Percentiles rank a stretch among this genome's conserved stretches.
phyloP scores from a whole-genome alignment of 2,329 filamentous ascomycete species.

The Trichoderma semiorbis region DNA sequence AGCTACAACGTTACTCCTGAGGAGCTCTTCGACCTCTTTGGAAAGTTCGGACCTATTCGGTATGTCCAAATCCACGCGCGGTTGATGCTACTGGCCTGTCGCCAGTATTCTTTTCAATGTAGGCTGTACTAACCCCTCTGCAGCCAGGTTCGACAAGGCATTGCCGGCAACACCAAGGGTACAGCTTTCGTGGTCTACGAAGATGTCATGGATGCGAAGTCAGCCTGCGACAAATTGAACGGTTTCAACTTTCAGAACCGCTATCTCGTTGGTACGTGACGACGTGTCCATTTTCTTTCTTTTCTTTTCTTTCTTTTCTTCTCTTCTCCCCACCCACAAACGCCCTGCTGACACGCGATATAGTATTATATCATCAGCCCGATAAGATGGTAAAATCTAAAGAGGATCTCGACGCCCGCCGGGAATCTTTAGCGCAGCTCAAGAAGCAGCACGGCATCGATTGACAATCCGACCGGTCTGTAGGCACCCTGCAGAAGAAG shows the following conservation, averaged over 20 bases:
- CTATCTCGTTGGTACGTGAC: constrained; percentile 83
- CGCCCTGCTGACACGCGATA: background rate
- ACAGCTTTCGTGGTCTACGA: constrained; percentile 99
- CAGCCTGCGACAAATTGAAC: constrained; percentile 98
- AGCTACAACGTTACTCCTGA: constrained; percentile 99
- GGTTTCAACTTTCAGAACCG: constrained; percentile 99
- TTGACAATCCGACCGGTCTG: constrained; percentile 79
- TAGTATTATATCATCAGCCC: constrained; percentile 62
- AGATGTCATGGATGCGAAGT: constrained; percentile 98
- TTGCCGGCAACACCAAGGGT: constrained; percentile 94
- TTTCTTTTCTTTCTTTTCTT: background rate
- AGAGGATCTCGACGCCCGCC: constrained; percentile 89
- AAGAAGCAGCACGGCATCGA: constrained; percentile 98
- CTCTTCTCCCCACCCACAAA: background rate
- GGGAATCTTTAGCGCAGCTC: constrained; percentile 96
- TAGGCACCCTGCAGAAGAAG: constrained; percentile 46
- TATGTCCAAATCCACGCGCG: constrained; percentile 47
- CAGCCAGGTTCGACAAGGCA: constrained; percentile 97
- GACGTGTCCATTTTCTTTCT: background rate
- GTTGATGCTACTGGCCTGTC: background rate
- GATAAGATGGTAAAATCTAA: constrained; percentile 74
- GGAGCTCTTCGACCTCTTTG: constrained; percentile 98
- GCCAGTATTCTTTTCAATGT: background rate
- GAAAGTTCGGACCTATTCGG: constrained; percentile 94
- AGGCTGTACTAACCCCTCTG: constrained; percentile 18